Percentiles rank a stretch among this genome's conserved stretches.
Evolutionary conservation across 2,329 filamentous ascomycete genomes (phyloP).

Genomic region (Pseudocercospora macadamiae): DNA sequence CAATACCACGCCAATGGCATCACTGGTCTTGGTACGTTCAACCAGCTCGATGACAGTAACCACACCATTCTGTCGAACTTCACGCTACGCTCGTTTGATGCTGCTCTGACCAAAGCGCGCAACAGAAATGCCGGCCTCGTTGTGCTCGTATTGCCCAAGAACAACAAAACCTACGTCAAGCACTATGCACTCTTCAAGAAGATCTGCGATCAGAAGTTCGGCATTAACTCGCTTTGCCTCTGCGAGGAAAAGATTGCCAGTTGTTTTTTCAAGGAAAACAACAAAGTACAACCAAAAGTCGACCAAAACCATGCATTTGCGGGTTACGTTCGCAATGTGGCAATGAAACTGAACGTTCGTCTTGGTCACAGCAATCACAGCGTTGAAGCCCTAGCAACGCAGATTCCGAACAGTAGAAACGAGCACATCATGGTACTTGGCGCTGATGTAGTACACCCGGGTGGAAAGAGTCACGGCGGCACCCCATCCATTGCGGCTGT

Average conservation of each 20-base stretch:
- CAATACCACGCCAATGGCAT: not conserved
- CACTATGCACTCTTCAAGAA: not conserved
- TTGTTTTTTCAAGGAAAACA: not conserved
- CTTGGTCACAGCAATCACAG: not conserved
- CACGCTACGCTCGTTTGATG: not conserved
- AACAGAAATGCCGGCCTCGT: not conserved
- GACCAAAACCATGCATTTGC: not conserved
- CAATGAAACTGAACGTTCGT: not conserved
- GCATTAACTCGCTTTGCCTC: not conserved
- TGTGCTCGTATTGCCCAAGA: conserved; percentile 10
- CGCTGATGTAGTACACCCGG: conserved; percentile 49
- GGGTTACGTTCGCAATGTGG: not conserved
- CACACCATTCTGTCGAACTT: not conserved
- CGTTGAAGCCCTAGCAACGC: not conserved
- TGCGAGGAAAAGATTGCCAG: not conserved
- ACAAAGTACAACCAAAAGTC: too few relatives aligned
- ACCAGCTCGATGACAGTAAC: not conserved
- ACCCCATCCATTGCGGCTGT: conserved; percentile 47
- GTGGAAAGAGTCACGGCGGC: conserved; percentile 23
- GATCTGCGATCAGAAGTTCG: not conserved
- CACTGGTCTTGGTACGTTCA: not conserved
- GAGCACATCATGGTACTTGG: conserved; percentile 41
- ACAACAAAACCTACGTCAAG: not conserved
- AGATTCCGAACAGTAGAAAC: not conserved
- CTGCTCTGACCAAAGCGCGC: not conserved